Conservation (phyloP, 352 stramenopile species). For the Phytophthora lateralis region DNA sequence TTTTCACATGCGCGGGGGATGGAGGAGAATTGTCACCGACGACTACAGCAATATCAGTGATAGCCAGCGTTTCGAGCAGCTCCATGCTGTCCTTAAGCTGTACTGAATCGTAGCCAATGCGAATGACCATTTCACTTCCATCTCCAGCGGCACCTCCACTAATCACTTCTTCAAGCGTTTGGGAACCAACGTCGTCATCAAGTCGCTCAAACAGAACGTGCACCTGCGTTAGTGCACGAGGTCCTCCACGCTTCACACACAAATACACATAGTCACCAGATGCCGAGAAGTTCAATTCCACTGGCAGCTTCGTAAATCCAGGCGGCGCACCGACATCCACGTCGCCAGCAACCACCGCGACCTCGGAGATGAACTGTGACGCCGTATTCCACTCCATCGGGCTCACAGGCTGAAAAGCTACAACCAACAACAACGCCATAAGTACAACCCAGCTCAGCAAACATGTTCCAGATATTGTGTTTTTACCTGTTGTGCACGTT, state of each 20-base stretch:
- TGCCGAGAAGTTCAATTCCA: conserved; percentile 65
- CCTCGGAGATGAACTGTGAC: conserved; percentile 68
- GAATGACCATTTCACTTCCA: conserved; percentile 29
- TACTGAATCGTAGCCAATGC: conserved; percentile 42
- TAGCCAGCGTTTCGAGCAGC: conserved; percentile 45
- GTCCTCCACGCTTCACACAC: conserved; percentile 62
- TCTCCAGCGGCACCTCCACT: conserved; percentile 25
- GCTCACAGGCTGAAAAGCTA: conserved; percentile 48
- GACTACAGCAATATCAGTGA: conserved; percentile 65
- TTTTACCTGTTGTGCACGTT: conserved; percentile 67
- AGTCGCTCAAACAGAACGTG: conserved; percentile 18
- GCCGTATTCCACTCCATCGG: conserved; percentile 51
- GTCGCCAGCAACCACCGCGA: conserved; percentile 62
- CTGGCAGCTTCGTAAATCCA: conserved; percentile 59
- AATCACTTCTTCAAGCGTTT: conserved; percentile 18
- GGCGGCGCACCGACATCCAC: conserved; percentile 50
- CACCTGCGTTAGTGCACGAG: conserved; percentile 46
- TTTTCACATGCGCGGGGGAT: conserved; percentile 51
- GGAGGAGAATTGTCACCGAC: conserved; percentile 35
- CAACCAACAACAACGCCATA: conserved; percentile 5
- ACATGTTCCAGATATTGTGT: neutral
- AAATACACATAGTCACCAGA: conserved; percentile 76
- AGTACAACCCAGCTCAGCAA: conserved; percentile 1
- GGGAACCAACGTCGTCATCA: conserved; percentile 4
- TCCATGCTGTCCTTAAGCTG: conserved; percentile 35